These are phyloP conservation scores for Lactarius pseudohatsudake DNA, from an alignment of 768 basidiomycete species.

Conservation along the genomic window DNA sequence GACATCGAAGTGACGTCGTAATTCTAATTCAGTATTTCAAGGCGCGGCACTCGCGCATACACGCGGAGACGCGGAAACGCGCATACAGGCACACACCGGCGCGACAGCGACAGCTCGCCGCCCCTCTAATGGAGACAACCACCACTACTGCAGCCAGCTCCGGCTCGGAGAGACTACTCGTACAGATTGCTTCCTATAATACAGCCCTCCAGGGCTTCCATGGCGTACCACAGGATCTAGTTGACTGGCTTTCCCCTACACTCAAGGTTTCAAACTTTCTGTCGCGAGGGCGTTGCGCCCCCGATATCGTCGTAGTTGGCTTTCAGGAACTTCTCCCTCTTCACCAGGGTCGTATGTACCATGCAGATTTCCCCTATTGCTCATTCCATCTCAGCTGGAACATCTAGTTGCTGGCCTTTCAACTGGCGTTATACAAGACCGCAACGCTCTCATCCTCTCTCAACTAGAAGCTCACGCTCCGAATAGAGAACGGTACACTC, in stretches of 20 bases:
- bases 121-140: neutral
- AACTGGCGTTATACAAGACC: constrained; percentile 61
- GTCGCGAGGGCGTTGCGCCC: constrained; percentile 59
- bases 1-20: neutral
- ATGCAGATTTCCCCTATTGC: constrained; percentile 16
- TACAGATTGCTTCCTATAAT: constrained; percentile 89
- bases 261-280: constrained; percentile 74
- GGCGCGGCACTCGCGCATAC: neutral
- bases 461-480: constrained; percentile 72
- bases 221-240: constrained; percentile 79
- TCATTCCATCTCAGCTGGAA: constrained; percentile 9
- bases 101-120: no score
- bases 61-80: neutral
- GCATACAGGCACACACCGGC: neutral
- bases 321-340: constrained; percentile 93
- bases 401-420: constrained; percentile 75
- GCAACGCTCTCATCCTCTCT: constrained; percentile 68
- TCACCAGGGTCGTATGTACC: constrained; percentile 67
- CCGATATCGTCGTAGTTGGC: constrained; percentile 87
- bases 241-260: constrained; percentile 88
- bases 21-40: neutral
- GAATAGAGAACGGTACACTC: constrained; percentile 70
- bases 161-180: constrained; percentile 45
- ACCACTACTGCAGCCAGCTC: constrained; percentile 10
- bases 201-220: constrained; percentile 80